Base-by-base conservation (phyloP, 2,329 filamentous ascomycete genomes). In the Colletotrichum aenigma region DNA sequence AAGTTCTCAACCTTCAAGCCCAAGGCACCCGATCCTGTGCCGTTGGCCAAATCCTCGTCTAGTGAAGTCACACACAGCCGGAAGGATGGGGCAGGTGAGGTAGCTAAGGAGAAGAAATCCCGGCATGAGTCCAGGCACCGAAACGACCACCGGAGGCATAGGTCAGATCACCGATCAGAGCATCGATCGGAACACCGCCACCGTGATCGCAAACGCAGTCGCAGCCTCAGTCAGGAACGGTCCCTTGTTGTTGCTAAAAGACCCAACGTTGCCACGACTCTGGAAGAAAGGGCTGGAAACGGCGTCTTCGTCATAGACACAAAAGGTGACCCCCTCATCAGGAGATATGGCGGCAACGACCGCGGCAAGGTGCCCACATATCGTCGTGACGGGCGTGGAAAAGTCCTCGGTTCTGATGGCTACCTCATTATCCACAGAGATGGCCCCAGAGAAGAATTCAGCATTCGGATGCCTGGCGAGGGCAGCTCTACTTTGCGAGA, bases 1-100 rank as follows among this genome's bases (percentile, higher is more conserved):
- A 95, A 93, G 79, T 96, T 96, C 81, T 88, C 91, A 24, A 96
- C 94, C 77, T 96, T 96, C 86, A 93, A 90, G 78, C 66, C 90
- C 89, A 76, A 89, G 88, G 76, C 70, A 80, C 15, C 68, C 73
- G 18, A 12, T 77, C 34, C 77, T 78, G 21, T 64, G 56, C 67
- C 76, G 34, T 43, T 76, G 15, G 60, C 65, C 61, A 69, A 72
- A 77, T 71, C 75, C 62, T 78, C 74, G 15, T 60, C 58, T 28
- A 68, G 62, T 16, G 48, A 75, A 71, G 36, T 68, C 15, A 26
- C 55, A 52, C 71, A 62, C 21, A 66, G 36, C 16, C 66, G 15
- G 13, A 55, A 70, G n/a, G 26, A 52, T 21, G 61, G 60, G 4
- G 16, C n/a, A 15, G 34, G 71, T 67, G 71, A 43, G 16, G 10